A percentile compares a stretch with the other conserved stretches of the same genome.
Evolutionary conservation across 176 grass and related monocot species (phyloP).

Genomic region (Calamus simplicifolius): DNA sequence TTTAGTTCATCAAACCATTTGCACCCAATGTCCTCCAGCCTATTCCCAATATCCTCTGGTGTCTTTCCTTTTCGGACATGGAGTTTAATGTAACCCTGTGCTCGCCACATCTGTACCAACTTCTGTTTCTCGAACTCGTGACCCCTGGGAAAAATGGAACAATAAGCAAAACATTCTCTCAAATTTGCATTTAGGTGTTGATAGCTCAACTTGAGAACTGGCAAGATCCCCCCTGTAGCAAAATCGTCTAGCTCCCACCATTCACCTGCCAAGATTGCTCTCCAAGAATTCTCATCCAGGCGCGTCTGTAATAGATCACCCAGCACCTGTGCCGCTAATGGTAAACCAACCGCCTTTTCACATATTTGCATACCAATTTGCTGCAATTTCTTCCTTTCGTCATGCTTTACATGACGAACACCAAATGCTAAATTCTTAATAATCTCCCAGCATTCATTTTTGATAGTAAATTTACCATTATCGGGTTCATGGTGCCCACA

Average conservation of each 20-base stretch:
- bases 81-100: conserved; percentile 19
- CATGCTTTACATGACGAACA: too few relatives aligned
- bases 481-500: conserved; percentile 14
- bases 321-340: conserved; percentile 15
- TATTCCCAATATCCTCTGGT: too few relatives aligned
- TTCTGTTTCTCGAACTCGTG: conserved; percentile 32
- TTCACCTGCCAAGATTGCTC: conserved; percentile 18
- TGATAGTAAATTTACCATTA: too few relatives aligned
- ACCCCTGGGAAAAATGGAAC: too few relatives aligned
- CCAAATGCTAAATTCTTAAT: background rate
- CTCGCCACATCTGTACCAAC: conserved; percentile 45
- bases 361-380: too few relatives aligned
- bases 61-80: background rate
- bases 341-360: too few relatives aligned
- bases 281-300: conserved; percentile 17
- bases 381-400: too few relatives aligned
- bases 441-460: conserved; percentile 13
- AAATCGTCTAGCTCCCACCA: conserved; percentile 34
- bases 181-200: conserved; percentile 27
- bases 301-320: conserved; percentile 15
- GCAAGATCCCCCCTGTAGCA: conserved; percentile 1
- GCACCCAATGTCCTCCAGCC: conserved; percentile 1
- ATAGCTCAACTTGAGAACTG: conserved; percentile 18
- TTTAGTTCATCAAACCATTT: conserved; percentile 6
- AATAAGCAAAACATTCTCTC: conserved; percentile 29